Evolutionary conservation across 768 basidiomycete species (phyloP).

Genomic region (Cyclocybe cylindracea): DNA sequence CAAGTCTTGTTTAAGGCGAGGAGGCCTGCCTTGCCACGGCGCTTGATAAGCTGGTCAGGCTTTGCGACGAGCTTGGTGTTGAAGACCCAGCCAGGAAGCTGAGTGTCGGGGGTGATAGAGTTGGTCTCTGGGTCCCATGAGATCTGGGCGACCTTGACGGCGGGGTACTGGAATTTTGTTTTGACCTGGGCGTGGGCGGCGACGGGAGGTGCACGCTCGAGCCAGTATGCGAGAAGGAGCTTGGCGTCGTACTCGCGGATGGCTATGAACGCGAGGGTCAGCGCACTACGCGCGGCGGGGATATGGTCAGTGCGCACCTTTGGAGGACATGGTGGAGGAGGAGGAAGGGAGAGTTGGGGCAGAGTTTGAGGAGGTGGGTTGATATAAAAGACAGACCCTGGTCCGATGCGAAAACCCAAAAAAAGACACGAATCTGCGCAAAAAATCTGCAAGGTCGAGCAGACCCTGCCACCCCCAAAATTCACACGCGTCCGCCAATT

Average conservation of each 20-base stretch:
- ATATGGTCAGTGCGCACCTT: constrained; percentile 30
- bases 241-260: constrained; percentile 99
- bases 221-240: constrained; percentile 96
- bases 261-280: constrained; percentile 27
- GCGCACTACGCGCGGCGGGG: constrained; percentile 2
- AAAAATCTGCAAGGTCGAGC: constrained; percentile 3
- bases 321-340: constrained; percentile 43
- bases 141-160: constrained; percentile 83
- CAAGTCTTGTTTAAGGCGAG: constrained; percentile 93
- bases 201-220: constrained; percentile 84
- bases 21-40: constrained; percentile 97
- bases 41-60: constrained; percentile 99
- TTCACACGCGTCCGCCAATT: constrained; percentile 26
- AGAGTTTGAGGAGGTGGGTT: constrained; percentile 9
- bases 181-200: constrained; percentile 56
- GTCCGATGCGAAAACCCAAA: constrained; percentile 21
- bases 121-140: constrained; percentile 77
- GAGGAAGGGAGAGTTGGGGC: constrained; percentile 14
- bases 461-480: constrained; percentile 23
- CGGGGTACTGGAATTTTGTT: constrained; percentile 64
- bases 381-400: constrained; percentile 26
- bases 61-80: constrained; percentile 90
- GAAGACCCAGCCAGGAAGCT: constrained; percentile 81
- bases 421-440: constrained; percentile 15
- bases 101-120: constrained; percentile 48